phyloP scores from a whole-genome alignment of 352 stramenopile genomes.

The Globisporangium irregulare region DNA sequence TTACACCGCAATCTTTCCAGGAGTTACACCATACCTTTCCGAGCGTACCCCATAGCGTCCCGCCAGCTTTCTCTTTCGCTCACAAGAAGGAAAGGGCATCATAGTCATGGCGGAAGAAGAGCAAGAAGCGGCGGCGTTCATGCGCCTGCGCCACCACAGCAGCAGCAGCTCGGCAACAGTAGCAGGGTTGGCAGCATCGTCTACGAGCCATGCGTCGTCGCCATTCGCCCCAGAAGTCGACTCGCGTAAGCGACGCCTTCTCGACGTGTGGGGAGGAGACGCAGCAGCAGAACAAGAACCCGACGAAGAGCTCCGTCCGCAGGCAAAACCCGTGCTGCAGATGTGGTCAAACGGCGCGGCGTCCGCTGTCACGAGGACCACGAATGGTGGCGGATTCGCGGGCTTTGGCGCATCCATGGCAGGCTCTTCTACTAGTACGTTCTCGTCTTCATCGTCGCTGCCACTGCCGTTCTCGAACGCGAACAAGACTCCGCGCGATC shows the following conservation, averaged over 20 bases:
- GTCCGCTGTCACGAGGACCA: conserved; percentile 7
- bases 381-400: conserved; percentile 2
- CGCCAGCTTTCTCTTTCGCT: no score
- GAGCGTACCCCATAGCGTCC: no score
- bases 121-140: no score
- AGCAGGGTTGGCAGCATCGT: background rate
- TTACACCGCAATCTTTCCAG: no score
- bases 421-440: background rate
- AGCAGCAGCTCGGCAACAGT: background rate
- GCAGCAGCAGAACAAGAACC: background rate
- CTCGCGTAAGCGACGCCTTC: background rate
- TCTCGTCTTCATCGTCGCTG: background rate
- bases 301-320: background rate
- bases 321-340: conserved; percentile 3
- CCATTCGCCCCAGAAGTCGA: background rate
- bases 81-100: no score
- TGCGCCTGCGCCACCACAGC: background rate
- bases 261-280: background rate
- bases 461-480: background rate
- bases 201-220: background rate
- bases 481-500: conserved; percentile 11
- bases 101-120: no score
- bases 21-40: no score
- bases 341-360: conserved; percentile 1
- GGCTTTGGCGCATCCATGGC: background rate